Percentiles rank a stretch among this genome's conserved stretches.
Evolutionary conservation across 2,329 filamentous ascomycete species (phyloP).

Genomic region (Arthroderma sp.): DNA sequence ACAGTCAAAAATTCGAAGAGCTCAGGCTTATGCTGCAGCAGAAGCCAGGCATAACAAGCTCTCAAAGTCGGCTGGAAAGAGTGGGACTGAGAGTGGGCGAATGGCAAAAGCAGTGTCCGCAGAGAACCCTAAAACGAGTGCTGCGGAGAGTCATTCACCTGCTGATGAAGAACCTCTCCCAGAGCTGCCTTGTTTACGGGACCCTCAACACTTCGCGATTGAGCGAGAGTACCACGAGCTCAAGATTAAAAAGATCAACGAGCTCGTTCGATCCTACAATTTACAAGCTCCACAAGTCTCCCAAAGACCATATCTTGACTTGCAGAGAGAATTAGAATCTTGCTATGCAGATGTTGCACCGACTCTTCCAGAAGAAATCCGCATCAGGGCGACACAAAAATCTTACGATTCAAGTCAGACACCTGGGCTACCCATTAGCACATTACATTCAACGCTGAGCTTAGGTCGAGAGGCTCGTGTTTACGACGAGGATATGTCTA

Average conservation of each 20-base stretch:
- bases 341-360: conserved; percentile 85
- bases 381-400: conserved; percentile 46
- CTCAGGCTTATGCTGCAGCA: conserved; percentile 60
- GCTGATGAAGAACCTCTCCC: conserved; percentile 16
- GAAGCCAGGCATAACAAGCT: conserved; percentile 23
- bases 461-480: conserved; percentile 41
- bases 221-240: conserved; percentile 65
- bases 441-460: conserved; percentile 51
- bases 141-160: conserved; percentile 5
- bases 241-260: conserved; percentile 65
- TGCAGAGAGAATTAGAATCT: conserved; percentile 65
- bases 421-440: conserved; percentile 25
- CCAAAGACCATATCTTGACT: conserved; percentile 80
- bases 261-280: conserved; percentile 75
- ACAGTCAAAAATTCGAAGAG: conserved; percentile 57
- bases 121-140: neutral
- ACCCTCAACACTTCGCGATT: conserved; percentile 58
- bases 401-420: conserved; percentile 23
- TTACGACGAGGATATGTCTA: conserved; percentile 58
- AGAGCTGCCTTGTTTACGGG: conserved; percentile 55
- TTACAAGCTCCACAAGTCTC: conserved; percentile 85
- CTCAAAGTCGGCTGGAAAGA: neutral
- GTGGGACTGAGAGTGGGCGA: conserved; percentile 14
- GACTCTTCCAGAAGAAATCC: conserved; percentile 57
- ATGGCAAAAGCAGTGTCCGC: conserved; percentile 8